Conservation (phyloP, 2,329 filamentous ascomycete genomes). For the Lasiodiplodia hormozganensis region DNA sequence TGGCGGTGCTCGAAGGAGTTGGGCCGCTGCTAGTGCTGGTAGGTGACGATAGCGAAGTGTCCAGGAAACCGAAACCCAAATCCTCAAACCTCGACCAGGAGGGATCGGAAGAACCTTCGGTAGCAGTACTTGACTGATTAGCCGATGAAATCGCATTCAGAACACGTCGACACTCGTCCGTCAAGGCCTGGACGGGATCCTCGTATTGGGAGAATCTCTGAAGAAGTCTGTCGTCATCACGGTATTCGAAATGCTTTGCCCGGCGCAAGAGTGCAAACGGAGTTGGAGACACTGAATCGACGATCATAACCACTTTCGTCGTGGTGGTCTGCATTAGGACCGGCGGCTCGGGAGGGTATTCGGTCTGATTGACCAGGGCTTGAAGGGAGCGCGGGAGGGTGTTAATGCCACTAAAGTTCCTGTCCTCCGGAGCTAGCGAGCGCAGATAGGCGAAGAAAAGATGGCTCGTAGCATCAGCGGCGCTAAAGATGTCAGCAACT, state of each 20-base stretch:
- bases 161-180: slow-evolving; percentile 92
- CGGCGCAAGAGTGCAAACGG: slow-evolving; percentile 89
- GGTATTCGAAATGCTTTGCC: slow-evolving; percentile 94
- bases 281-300: slow-evolving; percentile 91
- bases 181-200: slow-evolving; percentile 85
- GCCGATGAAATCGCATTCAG: slow-evolving; percentile 85
- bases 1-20: slow-evolving; percentile 32
- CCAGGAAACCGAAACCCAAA: slow-evolving; percentile 81
- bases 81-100: slow-evolving; percentile 98
- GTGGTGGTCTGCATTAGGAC: slow-evolving; percentile 79
- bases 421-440: slow-evolving; percentile 81
- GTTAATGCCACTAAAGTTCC: slow-evolving; percentile 78
- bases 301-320: slow-evolving; percentile 94
- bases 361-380: slow-evolving; percentile 87
- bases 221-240: slow-evolving; percentile 84
- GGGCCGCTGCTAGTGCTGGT: slow-evolving; percentile 38
- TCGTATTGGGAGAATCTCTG: slow-evolving; percentile 87
- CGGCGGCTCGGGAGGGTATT: slow-evolving; percentile 87
- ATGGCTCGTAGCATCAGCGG: slow-evolving; percentile 94
- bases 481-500: slow-evolving; percentile 59
- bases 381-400: slow-evolving; percentile 89
- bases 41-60: slow-evolving; percentile 58
- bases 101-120: slow-evolving; percentile 64
- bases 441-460: slow-evolving; percentile 97
- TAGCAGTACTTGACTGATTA: slow-evolving; percentile 78